Evolutionary conservation across 2,329 filamentous ascomycete species (phyloP).

Genomic region (Fonsecaea erecta): DNA sequence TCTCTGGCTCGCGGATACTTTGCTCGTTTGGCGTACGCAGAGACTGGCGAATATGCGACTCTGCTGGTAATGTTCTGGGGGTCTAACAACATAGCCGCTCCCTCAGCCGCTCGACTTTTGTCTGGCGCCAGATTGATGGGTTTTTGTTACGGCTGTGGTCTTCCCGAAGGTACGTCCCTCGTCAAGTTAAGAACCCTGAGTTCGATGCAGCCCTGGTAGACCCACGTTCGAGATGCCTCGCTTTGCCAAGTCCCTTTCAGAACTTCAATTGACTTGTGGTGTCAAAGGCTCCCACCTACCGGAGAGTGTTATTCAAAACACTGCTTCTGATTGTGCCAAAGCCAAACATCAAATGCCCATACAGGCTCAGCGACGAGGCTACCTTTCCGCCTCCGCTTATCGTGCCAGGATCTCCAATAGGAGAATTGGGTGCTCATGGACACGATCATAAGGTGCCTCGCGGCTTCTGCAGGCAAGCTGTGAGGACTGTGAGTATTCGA

Average conservation of each 20-base stretch:
- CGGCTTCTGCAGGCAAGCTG: not conserved
- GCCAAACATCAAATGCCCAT: not conserved
- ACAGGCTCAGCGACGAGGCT: not conserved
- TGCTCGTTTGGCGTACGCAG: too few relatives aligned
- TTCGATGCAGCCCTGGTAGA: not conserved
- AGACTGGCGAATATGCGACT: not conserved
- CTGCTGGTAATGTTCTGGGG: not conserved
- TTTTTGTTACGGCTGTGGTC: not conserved
- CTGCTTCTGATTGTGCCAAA: not conserved
- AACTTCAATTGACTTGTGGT: not conserved
- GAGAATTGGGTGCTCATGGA: slow-evolving; percentile 3
- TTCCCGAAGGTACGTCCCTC: not conserved
- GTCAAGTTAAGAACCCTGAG: not conserved
- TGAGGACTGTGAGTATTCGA: not conserved
- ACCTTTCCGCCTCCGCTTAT: not conserved
- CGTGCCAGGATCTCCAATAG: not conserved
- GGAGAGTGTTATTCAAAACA: not conserved
- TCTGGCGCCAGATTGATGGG: not conserved
- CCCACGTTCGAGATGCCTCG: not conserved
- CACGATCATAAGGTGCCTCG: not conserved
- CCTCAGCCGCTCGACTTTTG: not conserved
- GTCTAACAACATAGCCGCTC: not conserved
- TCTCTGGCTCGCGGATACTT: too few relatives aligned
- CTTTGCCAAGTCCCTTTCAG: not conserved
- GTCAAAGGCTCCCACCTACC: not conserved